Base-by-base conservation (phyloP, 2,329 filamentous ascomycete species). In the Myriosclerotinia curreyana region DNA sequence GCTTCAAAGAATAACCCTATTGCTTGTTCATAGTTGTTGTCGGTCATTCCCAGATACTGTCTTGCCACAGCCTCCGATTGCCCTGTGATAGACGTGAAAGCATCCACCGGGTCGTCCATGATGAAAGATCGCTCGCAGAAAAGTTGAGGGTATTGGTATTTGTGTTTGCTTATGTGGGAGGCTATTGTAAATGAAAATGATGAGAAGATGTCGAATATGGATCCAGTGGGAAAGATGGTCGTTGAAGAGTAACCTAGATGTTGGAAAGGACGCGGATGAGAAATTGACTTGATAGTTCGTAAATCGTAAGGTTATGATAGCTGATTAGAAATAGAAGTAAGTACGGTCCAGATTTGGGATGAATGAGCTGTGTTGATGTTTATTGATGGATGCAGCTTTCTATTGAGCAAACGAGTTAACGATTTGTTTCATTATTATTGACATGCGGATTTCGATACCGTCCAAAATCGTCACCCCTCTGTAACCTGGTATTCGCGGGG, bases 1-100 rank as follows among this genome's bases (percentile, higher is more conserved):
- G 90, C 95, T 74, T 96, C 92, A 76, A 92, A 98, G 79, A 87
- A 99, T 15, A 98, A 86, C 73, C 91, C 86, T 71, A 97, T 88
- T 34, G 95, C 95, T 73, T 94, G 89, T 76, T 92, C 87, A 60
- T 94, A 80, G 74, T 96, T 89, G 72, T 87, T 87, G 70, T 91
- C 89, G n/a, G 92, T 88, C 74, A 99, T 84, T 71, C 90, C 84
- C 55, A 98, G 84, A 76, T 96, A 96, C 70, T 90, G 89, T 67
- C 86, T 84, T 38, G 94, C 95, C 68, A 93, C 86, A 69, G 88
- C 82, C 36, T 87, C 83, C 67, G 82, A 86, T 65, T 89, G 85
- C 70, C 87, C 88, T 48, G 95, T 98, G 75, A 99, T 90, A 77
- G 83, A 82, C 72, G 87, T 86, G 76, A 99, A 97, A 73, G 87